Conservation (phyloP, 768 basidiomycete genomes). For the Boletus patriciae region DNA sequence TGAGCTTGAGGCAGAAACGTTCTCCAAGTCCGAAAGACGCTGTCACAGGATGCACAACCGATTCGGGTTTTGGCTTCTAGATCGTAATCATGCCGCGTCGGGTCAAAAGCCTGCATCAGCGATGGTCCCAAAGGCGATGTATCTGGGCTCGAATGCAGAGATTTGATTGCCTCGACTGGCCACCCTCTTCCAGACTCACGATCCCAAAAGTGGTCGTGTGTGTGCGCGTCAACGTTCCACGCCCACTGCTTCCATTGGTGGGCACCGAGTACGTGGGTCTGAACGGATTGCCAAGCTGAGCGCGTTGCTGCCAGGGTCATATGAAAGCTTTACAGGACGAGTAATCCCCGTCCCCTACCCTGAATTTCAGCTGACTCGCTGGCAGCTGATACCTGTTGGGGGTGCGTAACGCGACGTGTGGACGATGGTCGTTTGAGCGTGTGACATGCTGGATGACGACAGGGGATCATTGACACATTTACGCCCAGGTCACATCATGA, state of each 20-base stretch:
- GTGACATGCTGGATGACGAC: constrained; percentile 16
- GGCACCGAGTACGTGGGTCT: not conserved
- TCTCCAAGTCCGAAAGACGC: constrained; percentile 24
- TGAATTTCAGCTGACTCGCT: constrained; percentile 25
- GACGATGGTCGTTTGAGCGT: constrained; percentile 10
- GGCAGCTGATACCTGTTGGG: constrained; percentile 15
- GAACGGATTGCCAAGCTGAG: constrained; percentile 2
- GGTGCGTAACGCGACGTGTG: constrained; percentile 14
- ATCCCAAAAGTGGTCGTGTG: not conserved
- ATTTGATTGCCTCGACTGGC: not conserved
- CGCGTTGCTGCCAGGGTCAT: constrained; percentile 20
- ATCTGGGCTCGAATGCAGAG: not conserved
- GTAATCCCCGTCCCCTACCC: constrained; percentile 35
- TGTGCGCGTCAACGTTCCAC: not conserved
- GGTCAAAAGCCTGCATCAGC: constrained; percentile 4
- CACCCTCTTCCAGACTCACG: not conserved
- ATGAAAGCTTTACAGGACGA: constrained; percentile 21
- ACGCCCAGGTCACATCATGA: constrained; percentile 19
- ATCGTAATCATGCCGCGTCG: constrained; percentile 8
- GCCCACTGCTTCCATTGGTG: not conserved
- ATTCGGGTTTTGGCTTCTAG: not conserved
- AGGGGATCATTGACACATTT: constrained; percentile 19
- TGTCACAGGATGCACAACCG: constrained; percentile 12
- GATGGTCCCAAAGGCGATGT: not conserved
- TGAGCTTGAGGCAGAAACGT: constrained; percentile 28